Evolutionary conservation across 108 stramenopile genomes (phyloP).

Genomic region (Cyclotella choctawhatcheeana): DNA sequence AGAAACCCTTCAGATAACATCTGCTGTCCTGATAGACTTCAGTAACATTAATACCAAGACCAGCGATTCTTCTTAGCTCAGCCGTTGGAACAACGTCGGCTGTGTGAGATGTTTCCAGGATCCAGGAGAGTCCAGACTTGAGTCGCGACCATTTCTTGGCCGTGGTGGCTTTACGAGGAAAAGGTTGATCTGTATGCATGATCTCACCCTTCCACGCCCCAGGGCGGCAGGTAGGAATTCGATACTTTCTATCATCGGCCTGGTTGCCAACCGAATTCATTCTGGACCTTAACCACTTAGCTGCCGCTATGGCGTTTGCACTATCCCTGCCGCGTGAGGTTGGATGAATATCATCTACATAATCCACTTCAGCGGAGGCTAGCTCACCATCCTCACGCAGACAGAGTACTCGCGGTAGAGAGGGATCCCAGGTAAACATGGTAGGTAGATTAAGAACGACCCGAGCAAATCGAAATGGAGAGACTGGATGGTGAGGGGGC

Average conservation of each 20-base stretch:
- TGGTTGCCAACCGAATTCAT: slow-evolving; percentile 9
- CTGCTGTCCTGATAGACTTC: slow-evolving; percentile 8
- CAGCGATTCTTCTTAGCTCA: slow-evolving; percentile 19
- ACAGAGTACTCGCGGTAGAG: not conserved
- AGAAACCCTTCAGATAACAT: slow-evolving; percentile 16
- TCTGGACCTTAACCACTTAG: not conserved
- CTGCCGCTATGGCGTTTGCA: not conserved
- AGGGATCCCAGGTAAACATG: not conserved
- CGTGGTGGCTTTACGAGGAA: slow-evolving; percentile 7
- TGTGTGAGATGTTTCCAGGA: not conserved
- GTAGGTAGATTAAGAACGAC: slow-evolving; percentile 10
- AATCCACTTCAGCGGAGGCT: not conserved
- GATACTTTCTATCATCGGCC: not conserved
- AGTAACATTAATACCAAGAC: slow-evolving; percentile 15
- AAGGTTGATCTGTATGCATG: not conserved
- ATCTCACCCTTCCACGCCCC: slow-evolving; percentile 18
- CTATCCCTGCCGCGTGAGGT: not conserved
- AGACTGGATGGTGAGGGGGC: not conserved
- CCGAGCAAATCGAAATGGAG: slow-evolving; percentile 4
- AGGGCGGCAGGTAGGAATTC: not conserved
- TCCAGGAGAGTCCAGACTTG: not conserved
- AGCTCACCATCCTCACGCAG: not conserved
- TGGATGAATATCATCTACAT: slow-evolving; percentile 13
- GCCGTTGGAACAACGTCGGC: not conserved
- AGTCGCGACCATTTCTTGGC: slow-evolving; percentile 10